Base-by-base conservation (phyloP, 2,329 filamentous ascomycete species). In the Cryphonectria carpinicola region DNA sequence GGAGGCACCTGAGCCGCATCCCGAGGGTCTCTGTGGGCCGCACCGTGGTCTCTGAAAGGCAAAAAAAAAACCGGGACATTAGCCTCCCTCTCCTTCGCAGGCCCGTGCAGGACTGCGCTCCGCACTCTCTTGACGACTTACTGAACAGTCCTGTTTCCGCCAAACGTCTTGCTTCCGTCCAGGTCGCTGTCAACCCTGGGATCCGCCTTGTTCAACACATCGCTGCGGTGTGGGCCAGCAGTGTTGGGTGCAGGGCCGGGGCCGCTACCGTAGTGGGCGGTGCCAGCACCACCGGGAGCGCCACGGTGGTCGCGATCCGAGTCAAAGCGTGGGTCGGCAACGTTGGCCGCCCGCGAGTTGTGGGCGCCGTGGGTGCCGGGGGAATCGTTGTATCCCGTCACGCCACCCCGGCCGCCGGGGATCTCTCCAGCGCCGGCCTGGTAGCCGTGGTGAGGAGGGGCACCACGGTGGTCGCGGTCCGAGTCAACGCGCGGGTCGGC, bases 1-100 rank as follows among this genome's bases (percentile, higher is more conserved):
- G 87, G 87, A 1, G 87, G 86, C 0, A 88, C 87, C 75, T 89
- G 86, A 0, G 87, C 80, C 1, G 87, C 87, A 72, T 89, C 87
- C 25, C 82, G 85, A 4, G 86, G 86, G 63, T 89, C 86, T 72
- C 75, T 68, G 54, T 69, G 67, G 7, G 71, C 3, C 8, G 52
- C 64, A 37, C 39, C 41, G 8, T 43, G 22, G 7, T 64, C n/a
- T 28, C 61, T 64, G 37, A 25, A 4, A 6, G 10, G 8, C 11
- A 3, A 6, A 6, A 41, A 11, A 14, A 62, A 8, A 2, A 13
- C 8, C 39, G 11, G 39, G 32, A 28, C 22, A 43, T 43, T 43
- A 43, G n/a, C 61, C 60, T 8, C 17, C 35, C 25, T 63, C 22
- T 39, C 14, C 14, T 32, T 46, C 4, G 10, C 32, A 39, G 25